These are phyloP conservation scores for Crucibulum laeve DNA, from an alignment of 768 basidiomycete species.

Conservation along the genomic window DNA sequence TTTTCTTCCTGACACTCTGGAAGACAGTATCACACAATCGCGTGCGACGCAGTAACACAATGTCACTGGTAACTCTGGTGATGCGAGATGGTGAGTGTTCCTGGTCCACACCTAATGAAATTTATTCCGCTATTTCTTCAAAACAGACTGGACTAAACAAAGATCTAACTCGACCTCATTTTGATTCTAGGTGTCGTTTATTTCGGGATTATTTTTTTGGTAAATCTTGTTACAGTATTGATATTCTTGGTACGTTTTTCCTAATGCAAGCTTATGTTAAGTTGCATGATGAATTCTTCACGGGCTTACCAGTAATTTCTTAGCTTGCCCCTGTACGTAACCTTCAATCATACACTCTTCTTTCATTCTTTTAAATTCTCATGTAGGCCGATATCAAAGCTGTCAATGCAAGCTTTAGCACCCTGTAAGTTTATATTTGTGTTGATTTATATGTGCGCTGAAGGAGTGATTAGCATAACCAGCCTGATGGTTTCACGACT, in stretches of 20 bases:
- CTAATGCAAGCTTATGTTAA: neutral
- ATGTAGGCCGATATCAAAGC: constrained; percentile 28
- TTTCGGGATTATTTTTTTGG: constrained; percentile 27
- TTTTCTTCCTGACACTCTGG: constrained; percentile 27
- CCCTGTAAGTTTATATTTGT: constrained; percentile 19
- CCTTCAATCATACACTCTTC: neutral
- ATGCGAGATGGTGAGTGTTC: constrained; percentile 25
- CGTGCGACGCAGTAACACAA: constrained; percentile 6
- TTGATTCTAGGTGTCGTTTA: constrained; percentile 23
- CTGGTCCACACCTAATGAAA: neutral
- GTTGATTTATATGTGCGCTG: neutral
- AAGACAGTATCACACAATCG: constrained; percentile 16
- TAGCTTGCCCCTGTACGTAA: constrained; percentile 21
- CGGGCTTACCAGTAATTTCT: neutral
- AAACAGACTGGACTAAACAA: no score
- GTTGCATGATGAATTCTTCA: neutral
- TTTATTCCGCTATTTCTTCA: neutral
- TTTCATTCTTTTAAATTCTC: neutral
- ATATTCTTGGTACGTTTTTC: constrained; percentile 23
- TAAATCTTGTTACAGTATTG: constrained; percentile 26
- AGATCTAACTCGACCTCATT: no score
- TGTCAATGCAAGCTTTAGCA: constrained; percentile 33
- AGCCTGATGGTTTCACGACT: constrained; percentile 32
- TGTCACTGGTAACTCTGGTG: constrained; percentile 22
- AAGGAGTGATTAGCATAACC: constrained; percentile 19